These are phyloP conservation scores for Arabidopsis suecica DNA, from an alignment of 345 rosid genomes.

Conservation along the genomic window DNA sequence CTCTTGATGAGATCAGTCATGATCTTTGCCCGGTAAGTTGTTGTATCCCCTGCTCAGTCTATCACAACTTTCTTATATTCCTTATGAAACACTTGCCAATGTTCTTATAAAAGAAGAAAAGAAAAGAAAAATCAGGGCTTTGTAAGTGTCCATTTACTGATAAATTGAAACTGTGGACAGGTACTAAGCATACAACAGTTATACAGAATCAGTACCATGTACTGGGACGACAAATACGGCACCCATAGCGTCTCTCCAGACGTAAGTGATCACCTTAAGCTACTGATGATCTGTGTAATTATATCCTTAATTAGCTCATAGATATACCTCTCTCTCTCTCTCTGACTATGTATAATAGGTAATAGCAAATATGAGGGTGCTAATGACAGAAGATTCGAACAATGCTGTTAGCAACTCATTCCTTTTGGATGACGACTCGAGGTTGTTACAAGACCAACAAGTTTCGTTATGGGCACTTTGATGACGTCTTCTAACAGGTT, in stretches of 20 bases:
- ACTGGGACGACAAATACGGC: constrained; percentile 98
- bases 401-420: constrained; percentile 94
- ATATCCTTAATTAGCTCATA: not conserved
- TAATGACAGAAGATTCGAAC: constrained; percentile 97
- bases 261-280: constrained; percentile 58
- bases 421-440: constrained; percentile 93
- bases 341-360: constrained; percentile 50
- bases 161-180: constrained; percentile 45
- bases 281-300: not conserved
- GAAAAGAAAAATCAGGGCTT: not conserved
- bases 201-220: constrained; percentile 90
- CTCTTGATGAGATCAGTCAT: constrained; percentile 87
- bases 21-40: constrained; percentile 87
- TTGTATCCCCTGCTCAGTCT: not conserved
- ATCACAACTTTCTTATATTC: not conserved
- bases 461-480: not conserved
- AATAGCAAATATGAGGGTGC: constrained; percentile 83
- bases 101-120: too few species aligned
- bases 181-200: constrained; percentile 91
- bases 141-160: not conserved
- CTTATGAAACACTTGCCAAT: not conserved
- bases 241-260: constrained; percentile 87
- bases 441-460: constrained; percentile 58
- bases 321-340: not conserved
- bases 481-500: not conserved